A percentile compares a stretch with the other conserved stretches of the same genome.
These are phyloP conservation scores for Cokeromyces recurvatus DNA, from an alignment of 371 early-diverging fungal species.

Conservation along the genomic window DNA sequence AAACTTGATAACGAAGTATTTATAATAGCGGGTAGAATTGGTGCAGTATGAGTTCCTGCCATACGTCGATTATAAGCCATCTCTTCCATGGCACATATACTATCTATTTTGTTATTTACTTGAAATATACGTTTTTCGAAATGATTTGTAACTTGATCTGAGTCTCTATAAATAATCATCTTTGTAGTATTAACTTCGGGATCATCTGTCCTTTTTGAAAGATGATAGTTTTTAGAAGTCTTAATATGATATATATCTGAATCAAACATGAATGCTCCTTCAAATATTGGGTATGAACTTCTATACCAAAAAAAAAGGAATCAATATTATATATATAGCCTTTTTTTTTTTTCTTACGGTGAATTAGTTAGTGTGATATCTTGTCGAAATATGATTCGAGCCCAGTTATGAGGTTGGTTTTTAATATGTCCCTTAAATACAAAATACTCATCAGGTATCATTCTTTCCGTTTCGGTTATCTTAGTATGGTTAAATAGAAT, in stretches of 20 bases:
- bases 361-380: too few species aligned
- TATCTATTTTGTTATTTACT: neutral
- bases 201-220: constrained; percentile 56
- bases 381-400: constrained; percentile 55
- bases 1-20: constrained; percentile 1
- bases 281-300: constrained; percentile 39
- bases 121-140: neutral
- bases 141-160: constrained; percentile 39
- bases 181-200: constrained; percentile 27
- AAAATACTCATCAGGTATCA: constrained; percentile 39
- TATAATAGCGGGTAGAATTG: neutral
- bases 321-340: neutral
- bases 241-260: constrained; percentile 66
- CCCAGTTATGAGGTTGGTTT: constrained; percentile 50
- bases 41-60: constrained; percentile 11
- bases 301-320: neutral
- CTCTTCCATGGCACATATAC: constrained; percentile 24
- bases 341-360: constrained; percentile 2
- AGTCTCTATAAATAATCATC: constrained; percentile 68
- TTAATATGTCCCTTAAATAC: constrained; percentile 56
- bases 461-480: constrained; percentile 1
- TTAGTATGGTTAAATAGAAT: constrained; percentile 15
- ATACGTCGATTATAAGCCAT: constrained; percentile 18
- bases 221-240: constrained; percentile 50
- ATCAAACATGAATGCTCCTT: constrained; percentile 57